These are phyloP conservation scores for Penicillium ochrochloron DNA, from an alignment of 495 filamentous ascomycete genomes.

Conservation along the genomic window DNA sequence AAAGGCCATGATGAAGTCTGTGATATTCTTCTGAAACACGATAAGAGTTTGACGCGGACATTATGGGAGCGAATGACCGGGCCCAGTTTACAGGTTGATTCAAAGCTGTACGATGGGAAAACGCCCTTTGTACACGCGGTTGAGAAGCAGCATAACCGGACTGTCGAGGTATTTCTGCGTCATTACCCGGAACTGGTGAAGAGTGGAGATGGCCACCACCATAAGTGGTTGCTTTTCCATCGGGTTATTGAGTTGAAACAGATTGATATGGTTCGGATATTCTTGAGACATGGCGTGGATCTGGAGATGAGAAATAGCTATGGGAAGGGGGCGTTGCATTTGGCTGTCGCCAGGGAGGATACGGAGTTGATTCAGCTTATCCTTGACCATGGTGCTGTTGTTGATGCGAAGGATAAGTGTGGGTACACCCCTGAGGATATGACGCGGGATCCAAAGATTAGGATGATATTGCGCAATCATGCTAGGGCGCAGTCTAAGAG, in stretches of 20 bases:
- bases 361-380: constrained; percentile 11
- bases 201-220: neutral
- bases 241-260: neutral
- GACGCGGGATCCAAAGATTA: constrained; percentile 12
- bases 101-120: neutral
- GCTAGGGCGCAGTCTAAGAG: neutral
- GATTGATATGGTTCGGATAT: constrained; percentile 6
- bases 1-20: constrained; percentile 17
- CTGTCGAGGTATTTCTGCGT: constrained; percentile 13
- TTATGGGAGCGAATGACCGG: constrained; percentile 13
- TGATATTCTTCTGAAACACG: constrained; percentile 13
- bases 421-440: neutral
- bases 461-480: constrained; percentile 16
- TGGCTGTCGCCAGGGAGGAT: neutral
- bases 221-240: constrained; percentile 6
- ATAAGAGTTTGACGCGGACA: constrained; percentile 3
- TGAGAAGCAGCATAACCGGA: neutral
- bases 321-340: constrained; percentile 4
- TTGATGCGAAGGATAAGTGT: constrained; percentile 3
- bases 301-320: constrained; percentile 8
- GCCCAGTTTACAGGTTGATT: constrained; percentile 13
- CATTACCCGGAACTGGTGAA: constrained; percentile 11
- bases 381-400: constrained; percentile 2
- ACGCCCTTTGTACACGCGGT: constrained; percentile 9
- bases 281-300: constrained; percentile 12